Conservation (phyloP, 441 rosid species). For the Rhodomyrtus psidioides region DNA sequence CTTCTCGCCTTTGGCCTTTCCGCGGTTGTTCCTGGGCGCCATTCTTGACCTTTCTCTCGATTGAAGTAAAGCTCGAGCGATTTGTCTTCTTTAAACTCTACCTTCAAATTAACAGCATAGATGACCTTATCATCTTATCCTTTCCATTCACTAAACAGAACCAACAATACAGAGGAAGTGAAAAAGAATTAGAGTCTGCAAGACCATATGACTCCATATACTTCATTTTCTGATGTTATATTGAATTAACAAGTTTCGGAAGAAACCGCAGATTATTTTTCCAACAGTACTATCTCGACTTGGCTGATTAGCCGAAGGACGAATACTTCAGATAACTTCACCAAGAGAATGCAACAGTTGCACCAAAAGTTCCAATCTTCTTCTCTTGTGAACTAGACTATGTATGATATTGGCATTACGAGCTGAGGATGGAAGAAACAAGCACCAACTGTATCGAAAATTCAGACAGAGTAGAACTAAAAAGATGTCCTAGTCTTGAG, state of each 20-base stretch:
- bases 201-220: not conserved
- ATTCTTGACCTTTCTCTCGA: slow-evolving; percentile 30
- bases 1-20: slow-evolving; percentile 88
- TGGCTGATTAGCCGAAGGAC: not conserved
- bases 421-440: not conserved
- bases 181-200: not conserved
- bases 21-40: slow-evolving; percentile 93
- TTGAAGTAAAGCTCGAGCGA: not conserved
- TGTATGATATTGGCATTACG: not conserved
- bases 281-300: not conserved
- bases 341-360: not conserved
- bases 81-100: not conserved
- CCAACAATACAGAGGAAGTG: not conserved
- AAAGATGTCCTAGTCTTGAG: not conserved
- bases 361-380: not conserved
- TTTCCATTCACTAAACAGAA: not conserved
- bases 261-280: not conserved
- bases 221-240: not conserved
- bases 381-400: not conserved
- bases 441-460: not conserved
- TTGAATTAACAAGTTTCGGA: not conserved
- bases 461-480: not conserved
- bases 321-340: not conserved
- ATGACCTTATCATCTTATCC: not conserved
- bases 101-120: not conserved